A percentile compares a stretch with the other conserved stretches of the same genome.
These are phyloP conservation scores for Croton laevigatus DNA, from an alignment of 441 rosid genomes.

Conservation along the genomic window DNA sequence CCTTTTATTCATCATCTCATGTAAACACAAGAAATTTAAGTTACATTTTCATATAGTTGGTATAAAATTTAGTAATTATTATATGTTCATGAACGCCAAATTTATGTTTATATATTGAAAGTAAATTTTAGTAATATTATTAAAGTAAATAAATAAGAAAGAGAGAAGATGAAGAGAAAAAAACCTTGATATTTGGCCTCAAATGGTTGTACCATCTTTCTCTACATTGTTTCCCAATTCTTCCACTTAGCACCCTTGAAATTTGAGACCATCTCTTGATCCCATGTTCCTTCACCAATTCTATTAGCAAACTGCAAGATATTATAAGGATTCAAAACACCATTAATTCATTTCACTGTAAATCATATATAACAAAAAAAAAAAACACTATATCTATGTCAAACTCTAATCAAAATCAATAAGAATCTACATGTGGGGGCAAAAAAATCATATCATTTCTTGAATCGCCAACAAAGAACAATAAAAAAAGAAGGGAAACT, in stretches of 20 bases:
- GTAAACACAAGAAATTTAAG: no score
- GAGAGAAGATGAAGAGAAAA: background rate
- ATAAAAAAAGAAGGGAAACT: no score
- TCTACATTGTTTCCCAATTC: constrained; percentile 84
- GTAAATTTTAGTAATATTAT: no score
- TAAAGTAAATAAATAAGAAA: background rate
- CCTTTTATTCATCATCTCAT: background rate
- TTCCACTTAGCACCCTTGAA: constrained; percentile 50
- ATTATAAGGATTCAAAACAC: background rate
- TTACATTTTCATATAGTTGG: no score
- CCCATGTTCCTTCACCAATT: constrained; percentile 49
- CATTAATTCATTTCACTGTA: constrained; percentile 7
- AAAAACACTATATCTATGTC: background rate
- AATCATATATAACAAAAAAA: no score
- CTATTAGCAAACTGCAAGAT: constrained; percentile 37
- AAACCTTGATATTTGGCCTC: constrained; percentile 76
- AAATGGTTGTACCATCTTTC: constrained; percentile 93
- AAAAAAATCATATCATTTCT: background rate
- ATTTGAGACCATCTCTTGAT: constrained; percentile 66
- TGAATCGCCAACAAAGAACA: background rate
- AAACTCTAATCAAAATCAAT: constrained; percentile 3
- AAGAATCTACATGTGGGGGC: background rate
- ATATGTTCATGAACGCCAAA: background rate
- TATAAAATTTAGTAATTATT: no score
- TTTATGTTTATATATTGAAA: background rate